Conservation (phyloP, 805 yeast species). For the Monosporozyma yasuniensis region DNA sequence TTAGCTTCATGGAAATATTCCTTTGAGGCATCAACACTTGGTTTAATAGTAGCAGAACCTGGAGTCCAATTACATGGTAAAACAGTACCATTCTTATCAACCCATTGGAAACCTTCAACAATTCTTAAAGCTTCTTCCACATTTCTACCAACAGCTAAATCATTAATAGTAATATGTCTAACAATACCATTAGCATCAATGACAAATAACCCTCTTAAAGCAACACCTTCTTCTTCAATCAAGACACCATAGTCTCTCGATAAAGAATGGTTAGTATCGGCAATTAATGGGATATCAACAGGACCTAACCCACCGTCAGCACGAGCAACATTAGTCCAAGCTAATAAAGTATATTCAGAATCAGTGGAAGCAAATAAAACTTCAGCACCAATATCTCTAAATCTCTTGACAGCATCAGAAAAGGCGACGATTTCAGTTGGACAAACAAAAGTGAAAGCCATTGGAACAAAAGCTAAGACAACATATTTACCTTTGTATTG, state of each 20-base stretch:
- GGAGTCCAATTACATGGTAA: constrained; percentile 99
- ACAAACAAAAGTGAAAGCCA: constrained; percentile 99
- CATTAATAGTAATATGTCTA: constrained; percentile 97
- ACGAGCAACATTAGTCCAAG: constrained; percentile 96
- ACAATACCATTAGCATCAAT: constrained; percentile 92
- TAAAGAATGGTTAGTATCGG: constrained; percentile 94
- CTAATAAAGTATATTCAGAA: constrained; percentile 93
- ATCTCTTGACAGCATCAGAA: constrained; percentile 89
- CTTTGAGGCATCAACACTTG: constrained; percentile 69
- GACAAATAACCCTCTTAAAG: constrained; percentile 95
- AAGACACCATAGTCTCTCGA: constrained; percentile 96
- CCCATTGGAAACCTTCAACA: constrained; percentile 98
- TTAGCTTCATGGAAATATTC: constrained; percentile 65
- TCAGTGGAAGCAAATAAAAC: constrained; percentile 95
- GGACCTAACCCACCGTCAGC: constrained; percentile 98
- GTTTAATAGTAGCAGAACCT: constrained; percentile 89
- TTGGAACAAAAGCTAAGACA: constrained; percentile 89
- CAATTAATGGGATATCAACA: constrained; percentile 85
- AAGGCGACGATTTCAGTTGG: constrained; percentile 99
- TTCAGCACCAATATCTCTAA: constrained; percentile 78
- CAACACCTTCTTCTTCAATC: constrained; percentile 92
- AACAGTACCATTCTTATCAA: constrained; percentile 98
- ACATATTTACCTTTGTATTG: constrained; percentile 98
- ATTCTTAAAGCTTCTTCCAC: constrained; percentile 97
- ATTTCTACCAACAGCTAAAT: constrained; percentile 97